Evolutionary conservation across 441 rosid species (phyloP).

Genomic region (Gossypium aridum): DNA sequence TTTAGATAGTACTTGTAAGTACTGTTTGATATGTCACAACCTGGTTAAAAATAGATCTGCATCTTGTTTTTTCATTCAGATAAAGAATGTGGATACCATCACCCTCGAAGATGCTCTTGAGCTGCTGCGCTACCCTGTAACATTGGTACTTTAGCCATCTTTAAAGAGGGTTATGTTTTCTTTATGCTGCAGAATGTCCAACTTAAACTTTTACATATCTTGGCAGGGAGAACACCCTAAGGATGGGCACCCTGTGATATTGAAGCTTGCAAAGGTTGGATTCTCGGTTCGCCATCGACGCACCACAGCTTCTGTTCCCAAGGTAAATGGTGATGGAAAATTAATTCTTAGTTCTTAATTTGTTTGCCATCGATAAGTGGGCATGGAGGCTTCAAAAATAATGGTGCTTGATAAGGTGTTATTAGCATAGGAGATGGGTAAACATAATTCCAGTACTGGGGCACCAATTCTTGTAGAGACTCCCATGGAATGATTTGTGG

Average conservation of each 20-base stretch:
- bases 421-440: neutral
- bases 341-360: neutral
- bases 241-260: constrained; percentile 69
- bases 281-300: constrained; percentile 66
- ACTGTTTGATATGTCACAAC: neutral
- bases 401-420: constrained; percentile 12
- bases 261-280: constrained; percentile 66
- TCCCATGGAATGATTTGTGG: neutral
- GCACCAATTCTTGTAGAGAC: neutral
- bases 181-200: constrained; percentile 8
- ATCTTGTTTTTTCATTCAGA: constrained; percentile 36
- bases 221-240: constrained; percentile 78
- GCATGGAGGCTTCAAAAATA: neutral
- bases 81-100: constrained; percentile 56
- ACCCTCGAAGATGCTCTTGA: constrained; percentile 73
- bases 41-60: constrained; percentile 1
- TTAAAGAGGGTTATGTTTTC: constrained; percentile 8
- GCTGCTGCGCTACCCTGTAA: constrained; percentile 68
- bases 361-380: neutral
- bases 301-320: constrained; percentile 78
- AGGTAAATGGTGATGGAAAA: constrained; percentile 38
- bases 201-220: constrained; percentile 15
- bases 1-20: neutral
- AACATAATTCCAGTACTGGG: neutral
- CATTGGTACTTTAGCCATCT: constrained; percentile 50